Evolutionary conservation across 306 rosid genomes (phyloP).

Genomic region (Sesbania bispinosa): DNA sequence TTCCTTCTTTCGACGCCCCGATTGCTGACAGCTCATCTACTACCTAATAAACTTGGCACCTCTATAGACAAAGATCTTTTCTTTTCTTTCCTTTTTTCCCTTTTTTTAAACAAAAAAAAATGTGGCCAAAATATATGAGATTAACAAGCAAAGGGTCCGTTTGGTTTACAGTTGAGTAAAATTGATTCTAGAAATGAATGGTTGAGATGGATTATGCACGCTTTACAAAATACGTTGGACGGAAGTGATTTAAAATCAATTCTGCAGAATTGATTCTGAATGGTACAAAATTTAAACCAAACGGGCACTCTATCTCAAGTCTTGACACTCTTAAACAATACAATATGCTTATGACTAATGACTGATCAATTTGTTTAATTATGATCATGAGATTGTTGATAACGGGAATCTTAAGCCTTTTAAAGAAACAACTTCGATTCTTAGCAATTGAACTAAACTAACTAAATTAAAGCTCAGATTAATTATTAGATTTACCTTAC

Average conservation of each 20-base stretch:
- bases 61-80: not conserved
- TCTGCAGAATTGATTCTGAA: no score
- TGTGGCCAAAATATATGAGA: not conserved
- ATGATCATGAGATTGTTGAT: not conserved
- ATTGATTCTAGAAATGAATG: no score
- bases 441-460: not conserved
- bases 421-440: not conserved
- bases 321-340: not conserved
- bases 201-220: no score
- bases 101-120: not conserved
- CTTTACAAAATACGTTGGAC: no score
- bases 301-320: not conserved
- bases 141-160: not conserved
- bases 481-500: not conserved
- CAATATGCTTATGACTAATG: no score
- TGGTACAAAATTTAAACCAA: no score
- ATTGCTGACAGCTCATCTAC: conserved; percentile 42
- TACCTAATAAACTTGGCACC: conserved; percentile 12
- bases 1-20: not conserved
- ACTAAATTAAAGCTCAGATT: not conserved
- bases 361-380: not conserved
- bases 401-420: not conserved
- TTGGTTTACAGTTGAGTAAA: no score
- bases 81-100: not conserved
- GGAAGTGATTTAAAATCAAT: no score